Evolutionary conservation across 306 rosid species (phyloP).

Genomic region (Oxytropis ochrocephala): DNA sequence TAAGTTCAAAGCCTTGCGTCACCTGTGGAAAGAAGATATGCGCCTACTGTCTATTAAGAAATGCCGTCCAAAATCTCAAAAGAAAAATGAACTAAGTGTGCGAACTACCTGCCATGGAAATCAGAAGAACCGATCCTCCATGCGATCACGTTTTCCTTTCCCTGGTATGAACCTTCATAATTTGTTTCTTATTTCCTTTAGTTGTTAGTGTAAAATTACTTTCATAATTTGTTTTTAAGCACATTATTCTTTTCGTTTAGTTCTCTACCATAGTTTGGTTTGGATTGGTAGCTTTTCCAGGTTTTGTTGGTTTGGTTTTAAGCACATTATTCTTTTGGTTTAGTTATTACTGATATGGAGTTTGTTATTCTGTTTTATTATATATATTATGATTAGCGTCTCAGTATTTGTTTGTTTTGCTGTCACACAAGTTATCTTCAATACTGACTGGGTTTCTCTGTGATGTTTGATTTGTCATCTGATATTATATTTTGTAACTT

Average conservation of each 20-base stretch:
- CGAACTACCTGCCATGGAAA: constrained; percentile 41
- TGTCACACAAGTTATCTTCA: not conserved
- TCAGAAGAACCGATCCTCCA: constrained; percentile 77
- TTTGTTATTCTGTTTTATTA: not conserved
- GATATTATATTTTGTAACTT: not conserved
- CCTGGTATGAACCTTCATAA: constrained; percentile 57
- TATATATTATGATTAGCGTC: not conserved
- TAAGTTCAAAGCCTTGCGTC: constrained; percentile 73
- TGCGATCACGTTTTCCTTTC: constrained; percentile 55
- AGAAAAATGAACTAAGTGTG: constrained; percentile 56
- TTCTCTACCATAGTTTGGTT: not conserved
- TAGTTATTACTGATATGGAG: not conserved
- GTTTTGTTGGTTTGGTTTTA: not conserved
- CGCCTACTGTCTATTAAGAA: constrained; percentile 51
- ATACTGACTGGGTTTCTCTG: not conserved
- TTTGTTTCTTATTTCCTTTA: not conserved
- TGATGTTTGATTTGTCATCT: not conserved
- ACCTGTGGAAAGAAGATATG: constrained; percentile 81
- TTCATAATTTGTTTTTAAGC: not conserved
- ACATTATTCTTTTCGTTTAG: not conserved
- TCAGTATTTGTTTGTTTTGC: not conserved
- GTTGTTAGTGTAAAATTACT: not conserved
- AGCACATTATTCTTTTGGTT: no score
- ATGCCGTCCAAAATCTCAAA: constrained; percentile 65
- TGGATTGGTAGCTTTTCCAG: not conserved